A percentile compares a stretch with the other conserved stretches of the same genome.
Conservation (phyloP, 202 grass and related monocot species). For the Alloteropsis angusta region DNA sequence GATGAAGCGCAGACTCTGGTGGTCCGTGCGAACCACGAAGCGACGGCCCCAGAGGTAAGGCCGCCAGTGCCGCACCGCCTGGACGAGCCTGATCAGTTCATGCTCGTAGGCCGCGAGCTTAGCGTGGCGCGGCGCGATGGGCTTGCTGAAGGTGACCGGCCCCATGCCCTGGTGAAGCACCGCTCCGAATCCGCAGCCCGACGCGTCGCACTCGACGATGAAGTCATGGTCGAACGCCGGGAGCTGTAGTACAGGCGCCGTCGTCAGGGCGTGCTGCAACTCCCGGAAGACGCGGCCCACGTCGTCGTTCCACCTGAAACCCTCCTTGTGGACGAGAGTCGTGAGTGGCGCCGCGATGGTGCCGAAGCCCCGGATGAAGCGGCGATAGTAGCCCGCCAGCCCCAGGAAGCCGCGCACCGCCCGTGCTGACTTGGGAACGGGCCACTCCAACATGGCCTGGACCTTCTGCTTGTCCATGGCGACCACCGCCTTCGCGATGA, state of each 20-base stretch:
- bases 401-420: background rate
- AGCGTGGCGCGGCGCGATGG: background rate
- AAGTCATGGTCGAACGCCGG: background rate
- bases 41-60: background rate
- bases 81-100: background rate
- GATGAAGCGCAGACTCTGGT: background rate
- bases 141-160: background rate
- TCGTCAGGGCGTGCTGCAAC: background rate
- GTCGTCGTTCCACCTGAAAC: no score
- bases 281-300: no score
- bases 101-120: background rate
- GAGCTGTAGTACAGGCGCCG: background rate
- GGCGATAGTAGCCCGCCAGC: background rate
- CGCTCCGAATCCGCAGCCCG: no score
- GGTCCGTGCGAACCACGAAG: background rate
- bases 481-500: rapidly evolving
- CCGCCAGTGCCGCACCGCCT: background rate
- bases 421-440: background rate
- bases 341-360: background rate
- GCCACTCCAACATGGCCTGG: background rate
- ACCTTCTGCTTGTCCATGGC: background rate
- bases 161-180: background rate
- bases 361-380: background rate
- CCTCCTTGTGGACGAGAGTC: background rate
- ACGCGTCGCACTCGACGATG: background rate